Base-by-base conservation (phyloP, 805 yeast species). In the Candida incommunis region DNA sequence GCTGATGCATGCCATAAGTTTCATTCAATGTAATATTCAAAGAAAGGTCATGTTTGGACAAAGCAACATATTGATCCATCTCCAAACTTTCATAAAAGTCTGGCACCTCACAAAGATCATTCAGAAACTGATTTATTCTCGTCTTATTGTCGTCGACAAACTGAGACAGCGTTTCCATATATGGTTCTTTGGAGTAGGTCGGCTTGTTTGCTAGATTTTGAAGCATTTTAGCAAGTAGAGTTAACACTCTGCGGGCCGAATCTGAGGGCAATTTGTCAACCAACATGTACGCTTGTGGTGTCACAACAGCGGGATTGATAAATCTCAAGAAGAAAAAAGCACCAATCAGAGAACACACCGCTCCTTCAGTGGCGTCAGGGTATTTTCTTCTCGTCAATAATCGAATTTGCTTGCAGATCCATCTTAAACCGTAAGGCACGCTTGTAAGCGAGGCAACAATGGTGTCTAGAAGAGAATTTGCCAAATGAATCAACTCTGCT, bases 121-220 rank as follows among this genome's bases (percentile, higher is more conserved):
- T 51, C 24, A 65, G 56, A 47, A 64, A 65, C 26, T 42, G 37
- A 43, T 55, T 55, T 46, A 64, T 55, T 11, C 57, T 51, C 9
- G 51, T 46, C 42, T 53, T 56, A 52, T 62, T 58, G 16, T 46
- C 49, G 22, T 55, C 58, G 15, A 62, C 50, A 43, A 61, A 59
- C 15, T 50, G 46, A 2, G 56, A 43, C 20, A 61, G 43, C 16
- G 49, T 45, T 2, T 50, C 55, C 56, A 60, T 60, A 46, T 56
- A 60, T 2, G 59, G 59, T 58, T 77, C 87, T 42, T 80, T 64
- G 21, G 79, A 62, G 3, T 70, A 68, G 3, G 83, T 68, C 0
- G 94, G 71, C 23, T 86, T 88, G 59, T 88, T 90, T 1, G 94
- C 95, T 65, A 88, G 75, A 51, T 81, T 76, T 62, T 90, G 97